phyloP scores from a whole-genome alignment of 2,329 filamentous ascomycete genomes.

The Leptographium procerum region DNA sequence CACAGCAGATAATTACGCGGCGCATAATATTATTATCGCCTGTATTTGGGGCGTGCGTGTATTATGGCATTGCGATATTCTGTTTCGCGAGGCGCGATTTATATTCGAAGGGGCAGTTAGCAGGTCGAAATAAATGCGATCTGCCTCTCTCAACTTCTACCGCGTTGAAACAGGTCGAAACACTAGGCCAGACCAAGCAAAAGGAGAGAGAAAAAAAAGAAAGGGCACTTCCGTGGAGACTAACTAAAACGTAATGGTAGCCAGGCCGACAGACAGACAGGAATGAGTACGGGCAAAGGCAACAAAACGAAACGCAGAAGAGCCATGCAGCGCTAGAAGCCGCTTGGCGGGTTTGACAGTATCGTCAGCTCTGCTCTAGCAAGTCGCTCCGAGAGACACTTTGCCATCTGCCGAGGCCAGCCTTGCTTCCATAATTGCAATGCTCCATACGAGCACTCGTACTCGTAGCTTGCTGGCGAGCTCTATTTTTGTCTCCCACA shows the following conservation, averaged over 20 bases:
- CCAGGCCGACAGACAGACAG: too few relatives aligned
- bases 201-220: not conserved
- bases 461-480: not conserved
- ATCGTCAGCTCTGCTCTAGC: not conserved
- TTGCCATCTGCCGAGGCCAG: not conserved
- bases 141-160: too few relatives aligned
- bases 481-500: not conserved
- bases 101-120: not conserved
- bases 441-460: too few relatives aligned
- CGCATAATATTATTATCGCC: not conserved
- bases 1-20: not conserved
- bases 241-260: not conserved
- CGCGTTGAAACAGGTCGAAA: not conserved
- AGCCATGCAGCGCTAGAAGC: not conserved
- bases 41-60: not conserved
- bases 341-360: not conserved
- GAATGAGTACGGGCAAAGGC: too few relatives aligned
- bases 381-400: not conserved
- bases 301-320: too few relatives aligned
- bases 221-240: not conserved
- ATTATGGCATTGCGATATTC: not conserved
- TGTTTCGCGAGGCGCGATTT: not conserved
- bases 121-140: not conserved
- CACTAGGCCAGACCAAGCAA: not conserved
- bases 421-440: not conserved